Evolutionary conservation across 768 basidiomycete species (phyloP).

Genomic region (Russula abietina): DNA sequence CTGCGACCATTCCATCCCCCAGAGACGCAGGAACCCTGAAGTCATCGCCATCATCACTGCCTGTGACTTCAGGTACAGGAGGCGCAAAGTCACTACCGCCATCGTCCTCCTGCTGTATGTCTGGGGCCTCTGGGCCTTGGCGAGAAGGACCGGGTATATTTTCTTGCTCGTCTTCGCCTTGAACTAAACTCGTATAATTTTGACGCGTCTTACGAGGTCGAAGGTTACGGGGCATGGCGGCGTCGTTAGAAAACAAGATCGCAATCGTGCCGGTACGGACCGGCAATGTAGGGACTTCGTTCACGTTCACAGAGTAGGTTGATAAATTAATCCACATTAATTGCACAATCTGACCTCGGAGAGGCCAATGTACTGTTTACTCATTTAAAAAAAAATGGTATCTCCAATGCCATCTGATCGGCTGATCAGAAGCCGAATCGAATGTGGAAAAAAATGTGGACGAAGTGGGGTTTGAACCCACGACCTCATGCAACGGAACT

Average conservation of each 20-base stretch:
- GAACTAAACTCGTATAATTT: constrained; percentile 43
- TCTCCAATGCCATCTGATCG: too few relatives aligned
- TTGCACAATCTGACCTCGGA: too few relatives aligned
- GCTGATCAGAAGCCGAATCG: too few relatives aligned
- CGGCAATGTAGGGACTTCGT: not conserved
- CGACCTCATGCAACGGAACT: constrained; percentile 21
- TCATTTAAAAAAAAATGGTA: too few relatives aligned
- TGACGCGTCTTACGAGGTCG: constrained; percentile 49
- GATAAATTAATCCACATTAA: too few relatives aligned
- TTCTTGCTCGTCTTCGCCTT: constrained; percentile 31
- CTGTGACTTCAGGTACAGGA: constrained; percentile 37
- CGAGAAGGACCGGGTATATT: constrained; percentile 38
- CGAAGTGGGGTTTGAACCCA: constrained; percentile 25
- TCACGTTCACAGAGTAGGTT: too few relatives aligned
- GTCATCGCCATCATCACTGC: not conserved
- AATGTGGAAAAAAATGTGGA: constrained; percentile 17
- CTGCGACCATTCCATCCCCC: not conserved
- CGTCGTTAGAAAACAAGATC: not conserved
- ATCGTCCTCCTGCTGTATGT: constrained; percentile 33
- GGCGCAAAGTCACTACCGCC: constrained; percentile 54
- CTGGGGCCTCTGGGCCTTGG: too few relatives aligned
- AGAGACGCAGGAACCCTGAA: not conserved
- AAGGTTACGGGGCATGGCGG: constrained; percentile 47
- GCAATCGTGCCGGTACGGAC: not conserved
- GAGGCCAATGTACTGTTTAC: too few relatives aligned